Evolutionary conservation across 2,329 filamentous ascomycete species (phyloP).

Genomic region (Alternaria rosae): DNA sequence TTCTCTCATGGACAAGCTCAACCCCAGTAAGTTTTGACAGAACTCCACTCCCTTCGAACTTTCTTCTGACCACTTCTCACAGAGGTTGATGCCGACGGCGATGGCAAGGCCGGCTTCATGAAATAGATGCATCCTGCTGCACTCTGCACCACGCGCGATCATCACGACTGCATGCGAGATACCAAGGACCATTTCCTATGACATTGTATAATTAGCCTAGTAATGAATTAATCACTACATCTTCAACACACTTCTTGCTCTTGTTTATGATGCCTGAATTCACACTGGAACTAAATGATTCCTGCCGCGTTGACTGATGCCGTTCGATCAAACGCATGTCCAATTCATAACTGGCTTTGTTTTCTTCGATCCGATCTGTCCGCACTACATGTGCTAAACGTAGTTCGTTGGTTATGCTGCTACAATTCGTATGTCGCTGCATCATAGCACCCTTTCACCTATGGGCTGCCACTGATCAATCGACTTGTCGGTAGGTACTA

Average conservation of each 20-base stretch:
- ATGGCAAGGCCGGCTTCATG: slow-evolving; percentile 66
- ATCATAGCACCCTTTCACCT: slow-evolving; percentile 39
- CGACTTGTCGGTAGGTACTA: slow-evolving; percentile 49
- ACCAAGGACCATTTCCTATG: slow-evolving; percentile 15
- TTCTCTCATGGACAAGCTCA: slow-evolving; percentile 61
- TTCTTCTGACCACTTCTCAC: background rate
- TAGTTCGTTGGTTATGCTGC: background rate
- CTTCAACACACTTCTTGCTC: background rate
- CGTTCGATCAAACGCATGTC: background rate
- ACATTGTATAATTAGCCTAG: slow-evolving; percentile 18
- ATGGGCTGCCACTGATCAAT: slow-evolving; percentile 50
- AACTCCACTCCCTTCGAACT: no score
- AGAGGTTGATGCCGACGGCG: slow-evolving; percentile 58
- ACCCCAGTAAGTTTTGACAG: slow-evolving; percentile 51
- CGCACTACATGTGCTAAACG: background rate
- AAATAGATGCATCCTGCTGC: slow-evolving; percentile 48
- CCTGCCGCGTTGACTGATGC: background rate
- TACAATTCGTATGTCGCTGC: background rate
- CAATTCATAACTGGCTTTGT: background rate
- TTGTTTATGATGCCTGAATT: background rate
- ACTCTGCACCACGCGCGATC: slow-evolving; percentile 28
- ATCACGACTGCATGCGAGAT: slow-evolving; percentile 9
- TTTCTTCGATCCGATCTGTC: background rate
- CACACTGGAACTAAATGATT: background rate
- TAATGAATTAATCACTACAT: slow-evolving; percentile 7